Evolutionary conservation across 2,329 filamentous ascomycete species (phyloP), one percentile per base, ranked within the genome.

Genomic region (Colletotrichum shisoi): DNA sequence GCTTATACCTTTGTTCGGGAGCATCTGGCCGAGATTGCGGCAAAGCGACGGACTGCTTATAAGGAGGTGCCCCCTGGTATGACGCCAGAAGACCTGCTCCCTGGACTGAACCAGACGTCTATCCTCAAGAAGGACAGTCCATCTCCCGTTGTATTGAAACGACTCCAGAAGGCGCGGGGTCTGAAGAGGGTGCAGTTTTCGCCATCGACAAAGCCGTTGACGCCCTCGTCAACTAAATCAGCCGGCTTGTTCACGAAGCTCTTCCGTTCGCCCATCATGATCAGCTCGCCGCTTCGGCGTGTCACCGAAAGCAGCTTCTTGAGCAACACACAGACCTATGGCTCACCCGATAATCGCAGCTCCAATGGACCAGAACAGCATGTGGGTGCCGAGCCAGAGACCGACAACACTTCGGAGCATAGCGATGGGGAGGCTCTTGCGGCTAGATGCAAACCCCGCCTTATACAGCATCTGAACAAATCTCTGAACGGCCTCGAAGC

Each of bases 181-280:
- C 21, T 68, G 56, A 68, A 67, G 46, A 67, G n/a, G 15, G 62
- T 68, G 27, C 62, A 67, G 9, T 68, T 68, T 19, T 66, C 52
- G 15, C 37, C 62, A 34, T 57, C 62, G 6, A 12, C 57, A 11
- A 62, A 62, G 21, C 45, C 24, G 21, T 31, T 24, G 12, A 57
- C 40, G 15, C 52, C 44, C 12, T 44, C 51, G 21, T 34, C 63
- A 40, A 15, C n/a, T 12, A 54, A 56, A 48, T 24, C 61, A 3
- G 17, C 42, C 13, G 13, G 48, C 15, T 65, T 68, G 34, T 21
- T 68, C 9, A 56, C 21, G 9, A 64, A 42, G 54, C 54, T 68
- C 4, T 64, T 68, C 15, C n/a, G 54, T 46, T 46, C 52, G 24
- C 53, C 53, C 3, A 27, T 21, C 40, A n/a, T 21, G 8, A 19